phyloP scores from a whole-genome alignment of 2,329 filamentous ascomycete species.

The Microdochium trichocladiopsis region DNA sequence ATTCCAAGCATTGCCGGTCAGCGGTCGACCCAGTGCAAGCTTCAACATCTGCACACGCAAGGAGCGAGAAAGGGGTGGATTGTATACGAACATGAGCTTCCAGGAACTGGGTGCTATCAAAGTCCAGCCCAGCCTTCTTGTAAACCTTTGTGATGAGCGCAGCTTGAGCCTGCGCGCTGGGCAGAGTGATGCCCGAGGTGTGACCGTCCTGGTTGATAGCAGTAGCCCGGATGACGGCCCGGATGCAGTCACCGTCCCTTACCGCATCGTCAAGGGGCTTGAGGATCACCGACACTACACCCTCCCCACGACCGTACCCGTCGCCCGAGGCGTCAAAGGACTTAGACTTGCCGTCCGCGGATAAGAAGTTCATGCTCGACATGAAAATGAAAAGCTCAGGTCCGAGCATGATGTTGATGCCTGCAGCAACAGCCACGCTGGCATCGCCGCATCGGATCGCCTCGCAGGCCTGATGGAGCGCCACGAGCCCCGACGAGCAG shows the following conservation, averaged over 20 bases:
- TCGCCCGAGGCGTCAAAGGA: not conserved
- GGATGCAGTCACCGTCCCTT: not conserved
- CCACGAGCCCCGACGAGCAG: not conserved
- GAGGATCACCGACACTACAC: not conserved
- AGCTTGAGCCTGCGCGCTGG: not conserved
- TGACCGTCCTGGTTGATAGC: not conserved
- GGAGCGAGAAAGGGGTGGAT: too few species aligned
- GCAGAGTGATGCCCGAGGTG: not conserved
- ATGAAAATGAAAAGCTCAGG: not conserved
- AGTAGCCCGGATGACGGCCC: not conserved
- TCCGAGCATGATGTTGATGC: not conserved
- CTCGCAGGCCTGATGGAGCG: not conserved
- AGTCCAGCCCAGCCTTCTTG: not conserved
- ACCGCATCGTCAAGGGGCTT: not conserved
- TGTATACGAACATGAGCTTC: not conserved
- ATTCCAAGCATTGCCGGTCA: too few species aligned
- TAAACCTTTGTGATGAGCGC: not conserved
- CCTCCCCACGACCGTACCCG: not conserved
- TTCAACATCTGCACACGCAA: too few species aligned
- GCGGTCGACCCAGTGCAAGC: too few species aligned
- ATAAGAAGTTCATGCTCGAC: conserved; percentile 2
- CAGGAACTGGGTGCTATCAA: not conserved
- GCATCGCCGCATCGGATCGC: not conserved
- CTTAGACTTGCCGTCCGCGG: not conserved
- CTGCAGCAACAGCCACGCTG: not conserved